Evolutionary conservation across 2,329 filamentous ascomycete species (phyloP).

Genomic region (Neoarthrinium moseri): DNA sequence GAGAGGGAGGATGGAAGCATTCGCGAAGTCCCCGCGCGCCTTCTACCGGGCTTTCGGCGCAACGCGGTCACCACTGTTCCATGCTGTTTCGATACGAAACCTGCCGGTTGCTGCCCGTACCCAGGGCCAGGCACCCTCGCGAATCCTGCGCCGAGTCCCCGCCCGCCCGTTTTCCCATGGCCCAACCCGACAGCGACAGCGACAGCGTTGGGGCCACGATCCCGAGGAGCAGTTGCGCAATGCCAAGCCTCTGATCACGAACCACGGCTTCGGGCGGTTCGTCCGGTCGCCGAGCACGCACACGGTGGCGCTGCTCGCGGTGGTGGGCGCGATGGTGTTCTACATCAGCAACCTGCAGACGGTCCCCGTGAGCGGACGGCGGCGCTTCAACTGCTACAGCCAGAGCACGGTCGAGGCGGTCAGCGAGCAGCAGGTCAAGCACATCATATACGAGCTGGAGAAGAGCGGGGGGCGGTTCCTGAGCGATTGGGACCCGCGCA

Average conservation of each 20-base stretch:
- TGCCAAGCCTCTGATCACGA: slow-evolving; percentile 38
- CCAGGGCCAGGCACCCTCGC: neutral
- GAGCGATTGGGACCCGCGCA: slow-evolving; percentile 56
- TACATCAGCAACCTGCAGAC: slow-evolving; percentile 70
- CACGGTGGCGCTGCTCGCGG: slow-evolving; percentile 38
- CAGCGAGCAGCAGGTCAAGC: slow-evolving; percentile 52
- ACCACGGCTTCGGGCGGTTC: slow-evolving; percentile 28
- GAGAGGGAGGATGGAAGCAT: neutral
- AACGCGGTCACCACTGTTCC: neutral
- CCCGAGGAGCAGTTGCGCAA: slow-evolving; percentile 21
- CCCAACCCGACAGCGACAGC: slow-evolving; percentile 3
- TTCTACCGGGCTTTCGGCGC: neutral
- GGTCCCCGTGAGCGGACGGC: slow-evolving; percentile 70
- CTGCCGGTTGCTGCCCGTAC: neutral
- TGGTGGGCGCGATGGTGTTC: slow-evolving; percentile 49
- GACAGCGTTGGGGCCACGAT: slow-evolving; percentile 11
- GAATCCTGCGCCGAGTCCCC: neutral
- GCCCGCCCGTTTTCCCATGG: slow-evolving; percentile 16
- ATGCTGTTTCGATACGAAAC: neutral
- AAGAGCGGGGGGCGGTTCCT: slow-evolving; percentile 55
- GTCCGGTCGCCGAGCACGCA: slow-evolving; percentile 35
- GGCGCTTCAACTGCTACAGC: slow-evolving; percentile 69
- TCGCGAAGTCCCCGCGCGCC: neutral
- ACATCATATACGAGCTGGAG: slow-evolving; percentile 54
- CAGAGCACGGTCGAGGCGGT: slow-evolving; percentile 53